Conservation (phyloP, 345 rosid genomes). For the Capsella bursapastoris region DNA sequence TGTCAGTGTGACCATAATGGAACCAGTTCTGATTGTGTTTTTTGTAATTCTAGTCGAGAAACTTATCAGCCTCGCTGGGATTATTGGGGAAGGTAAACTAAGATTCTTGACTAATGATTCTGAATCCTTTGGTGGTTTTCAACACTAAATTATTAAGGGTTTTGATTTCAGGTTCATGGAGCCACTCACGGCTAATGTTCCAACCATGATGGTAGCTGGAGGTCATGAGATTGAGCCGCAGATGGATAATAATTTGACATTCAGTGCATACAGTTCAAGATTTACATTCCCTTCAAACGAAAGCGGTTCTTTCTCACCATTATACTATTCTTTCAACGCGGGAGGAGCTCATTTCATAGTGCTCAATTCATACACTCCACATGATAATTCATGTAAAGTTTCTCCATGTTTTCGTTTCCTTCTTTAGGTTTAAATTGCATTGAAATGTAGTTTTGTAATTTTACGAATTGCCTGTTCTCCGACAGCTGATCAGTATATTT, state of each 20-base stretch:
- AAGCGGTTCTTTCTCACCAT: slow-evolving; percentile 62
- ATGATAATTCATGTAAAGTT: slow-evolving; percentile 59
- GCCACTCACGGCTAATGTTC: slow-evolving; percentile 67
- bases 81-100: slow-evolving; percentile 85
- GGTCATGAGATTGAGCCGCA: slow-evolving; percentile 76
- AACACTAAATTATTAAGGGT: neutral
- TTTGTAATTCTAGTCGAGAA: slow-evolving; percentile 41
- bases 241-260: slow-evolving; percentile 54
- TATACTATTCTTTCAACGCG: slow-evolving; percentile 83
- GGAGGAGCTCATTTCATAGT: slow-evolving; percentile 85
- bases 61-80: slow-evolving; percentile 99
- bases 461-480: neutral
- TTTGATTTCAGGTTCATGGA: slow-evolving; percentile 68
- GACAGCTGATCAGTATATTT: slow-evolving; percentile 76
- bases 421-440: slow-evolving; percentile 3
- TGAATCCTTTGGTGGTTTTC: slow-evolving; percentile 9
- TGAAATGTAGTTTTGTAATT: neutral
- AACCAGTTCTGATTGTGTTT: slow-evolving; percentile 24
- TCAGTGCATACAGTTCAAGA: slow-evolving; percentile 72
- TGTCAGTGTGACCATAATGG: slow-evolving; percentile 34
- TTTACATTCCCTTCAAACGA: slow-evolving; percentile 74
- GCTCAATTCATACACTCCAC: slow-evolving; percentile 62
- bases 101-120: slow-evolving; percentile 1
- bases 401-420: slow-evolving; percentile 17
- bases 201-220: slow-evolving; percentile 82